Conservation (phyloP, 2,329 filamentous ascomycete genomes). For the Colletotrichum sp. region DNA sequence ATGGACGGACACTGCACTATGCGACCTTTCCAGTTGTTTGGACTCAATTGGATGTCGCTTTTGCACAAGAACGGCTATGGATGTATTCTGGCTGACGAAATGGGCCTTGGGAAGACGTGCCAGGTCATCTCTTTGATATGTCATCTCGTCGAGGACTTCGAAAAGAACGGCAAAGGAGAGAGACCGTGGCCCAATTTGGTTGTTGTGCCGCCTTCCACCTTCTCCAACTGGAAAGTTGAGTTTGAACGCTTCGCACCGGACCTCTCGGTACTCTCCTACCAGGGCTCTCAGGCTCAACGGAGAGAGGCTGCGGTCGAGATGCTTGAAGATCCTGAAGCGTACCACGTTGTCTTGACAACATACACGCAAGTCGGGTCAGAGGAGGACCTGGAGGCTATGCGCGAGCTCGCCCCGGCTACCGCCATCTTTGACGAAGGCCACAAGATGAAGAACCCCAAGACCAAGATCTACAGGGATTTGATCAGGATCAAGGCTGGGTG, state of each 20-base stretch:
- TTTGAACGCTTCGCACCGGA: constrained; percentile 85
- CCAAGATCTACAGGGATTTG: constrained; percentile 80
- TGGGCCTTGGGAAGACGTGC: constrained; percentile 96
- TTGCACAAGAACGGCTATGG: constrained; percentile 81
- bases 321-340: constrained; percentile 67
- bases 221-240: constrained; percentile 95
- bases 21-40: constrained; percentile 94
- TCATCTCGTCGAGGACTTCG: constrained; percentile 74
- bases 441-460: constrained; percentile 86
- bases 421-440: constrained; percentile 94
- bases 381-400: constrained; percentile 57
- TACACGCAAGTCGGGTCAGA: constrained; percentile 63
- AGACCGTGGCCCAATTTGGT: constrained; percentile 77
- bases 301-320: constrained; percentile 69
- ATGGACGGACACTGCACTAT: constrained; percentile 80
- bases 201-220: constrained; percentile 89
- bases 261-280: constrained; percentile 74
- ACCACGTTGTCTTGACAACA: constrained; percentile 66
- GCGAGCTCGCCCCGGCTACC: constrained; percentile 52
- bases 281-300: constrained; percentile 70
- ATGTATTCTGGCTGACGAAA: constrained; percentile 95
- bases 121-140: constrained; percentile 94
- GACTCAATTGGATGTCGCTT: constrained; percentile 91
- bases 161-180: constrained; percentile 33
- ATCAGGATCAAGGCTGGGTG: constrained; percentile 81